Evolutionary conservation across 2,329 filamentous ascomycete species (phyloP).

Genomic region (Helminthosporium solani): DNA sequence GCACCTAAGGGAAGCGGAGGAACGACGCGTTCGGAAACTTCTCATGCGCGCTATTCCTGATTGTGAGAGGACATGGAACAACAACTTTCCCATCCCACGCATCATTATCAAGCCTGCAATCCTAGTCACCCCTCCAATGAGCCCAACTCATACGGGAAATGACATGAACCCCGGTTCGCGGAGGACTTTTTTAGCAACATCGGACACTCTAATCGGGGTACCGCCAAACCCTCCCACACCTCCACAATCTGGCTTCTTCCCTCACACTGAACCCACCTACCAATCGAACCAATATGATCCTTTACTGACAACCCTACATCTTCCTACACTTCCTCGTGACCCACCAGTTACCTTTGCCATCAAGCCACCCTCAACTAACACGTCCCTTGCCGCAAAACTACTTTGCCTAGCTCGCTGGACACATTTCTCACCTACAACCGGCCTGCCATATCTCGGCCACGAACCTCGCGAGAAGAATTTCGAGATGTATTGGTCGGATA

Average conservation of each 20-base stretch:
- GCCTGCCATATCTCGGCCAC: conserved; percentile 13
- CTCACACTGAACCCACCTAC: not conserved
- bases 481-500: conserved; percentile 22
- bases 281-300: not conserved
- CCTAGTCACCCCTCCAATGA: not conserved
- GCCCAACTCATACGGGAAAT: not conserved
- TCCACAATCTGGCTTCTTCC: not conserved
- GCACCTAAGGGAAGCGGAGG: conserved; percentile 19
- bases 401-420: conserved; percentile 33
- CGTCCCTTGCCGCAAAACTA: conserved; percentile 24
- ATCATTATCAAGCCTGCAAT: conserved; percentile 7
- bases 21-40: conserved; percentile 16
- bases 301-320: conserved; percentile 9
- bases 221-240: not conserved
- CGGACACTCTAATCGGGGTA: not conserved
- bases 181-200: not conserved
- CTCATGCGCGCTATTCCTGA: conserved; percentile 21
- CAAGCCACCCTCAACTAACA: conserved; percentile 17
- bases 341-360: conserved; percentile 14
- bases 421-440: conserved; percentile 14
- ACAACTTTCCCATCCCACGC: conserved; percentile 10
- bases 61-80: conserved; percentile 14
- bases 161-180: no score
- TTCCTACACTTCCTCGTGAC: conserved; percentile 13
- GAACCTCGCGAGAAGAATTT: conserved; percentile 23